Percentiles rank a stretch among this genome's conserved stretches.
phyloP scores from a whole-genome alignment of 192 early-diverging fungal species.

The Lunasporangiospora selenospora region DNA sequence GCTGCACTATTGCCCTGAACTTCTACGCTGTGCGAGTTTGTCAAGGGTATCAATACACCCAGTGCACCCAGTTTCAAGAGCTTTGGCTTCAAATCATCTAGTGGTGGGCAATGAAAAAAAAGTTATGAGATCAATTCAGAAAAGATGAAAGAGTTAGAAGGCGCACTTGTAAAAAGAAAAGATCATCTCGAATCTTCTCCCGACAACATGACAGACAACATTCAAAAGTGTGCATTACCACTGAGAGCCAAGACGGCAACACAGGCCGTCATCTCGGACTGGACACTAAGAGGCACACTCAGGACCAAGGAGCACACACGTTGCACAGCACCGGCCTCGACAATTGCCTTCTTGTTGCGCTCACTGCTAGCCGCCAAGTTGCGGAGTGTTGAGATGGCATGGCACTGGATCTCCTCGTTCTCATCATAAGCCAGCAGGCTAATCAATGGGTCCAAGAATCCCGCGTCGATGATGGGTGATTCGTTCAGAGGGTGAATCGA shows the following conservation, averaged over 20 bases:
- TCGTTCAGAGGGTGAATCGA: conserved; percentile 90
- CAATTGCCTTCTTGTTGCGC: conserved; percentile 76
- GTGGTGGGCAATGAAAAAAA: not conserved
- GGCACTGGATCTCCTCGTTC: conserved; percentile 87
- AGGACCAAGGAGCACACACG: conserved; percentile 66
- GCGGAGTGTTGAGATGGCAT: conserved; percentile 84
- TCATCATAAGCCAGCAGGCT: conserved; percentile 67
- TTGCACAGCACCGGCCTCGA: conserved; percentile 79
- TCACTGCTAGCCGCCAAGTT: conserved; percentile 84
- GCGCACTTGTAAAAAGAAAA: not conserved
- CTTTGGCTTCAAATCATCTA: conserved; percentile 73
- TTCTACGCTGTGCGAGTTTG: conserved; percentile 62
- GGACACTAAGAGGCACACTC: conserved; percentile 63
- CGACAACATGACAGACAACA: not conserved
- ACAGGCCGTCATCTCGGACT: conserved; percentile 85
- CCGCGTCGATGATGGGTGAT: conserved; percentile 81
- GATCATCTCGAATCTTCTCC: too few relatives aligned
- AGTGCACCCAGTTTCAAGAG: conserved; percentile 67
- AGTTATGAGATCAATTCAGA: not conserved
- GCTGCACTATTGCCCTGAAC: conserved; percentile 81
- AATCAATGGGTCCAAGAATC: conserved; percentile 74
- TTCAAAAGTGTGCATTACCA: conserved; percentile 49
- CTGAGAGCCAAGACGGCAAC: conserved; percentile 83
- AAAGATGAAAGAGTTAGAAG: not conserved
- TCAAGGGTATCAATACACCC: conserved; percentile 73